These are phyloP conservation scores for Terana coerulea DNA, from an alignment of 768 basidiomycete genomes.

Conservation along the genomic window DNA sequence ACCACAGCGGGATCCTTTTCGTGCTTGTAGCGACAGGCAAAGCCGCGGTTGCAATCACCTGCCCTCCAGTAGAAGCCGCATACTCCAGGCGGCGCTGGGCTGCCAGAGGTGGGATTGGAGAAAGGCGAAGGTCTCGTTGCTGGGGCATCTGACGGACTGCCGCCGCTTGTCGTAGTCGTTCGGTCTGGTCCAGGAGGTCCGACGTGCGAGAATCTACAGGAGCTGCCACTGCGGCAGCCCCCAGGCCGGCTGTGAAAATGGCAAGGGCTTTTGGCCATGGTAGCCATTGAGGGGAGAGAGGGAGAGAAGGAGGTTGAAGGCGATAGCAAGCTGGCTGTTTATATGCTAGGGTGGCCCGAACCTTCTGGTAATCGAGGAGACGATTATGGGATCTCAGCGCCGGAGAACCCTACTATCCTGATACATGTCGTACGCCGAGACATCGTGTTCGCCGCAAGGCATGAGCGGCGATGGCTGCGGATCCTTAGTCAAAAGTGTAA, in stretches of 20 bases:
- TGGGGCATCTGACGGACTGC: background rate
- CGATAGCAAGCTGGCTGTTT: too few relatives aligned
- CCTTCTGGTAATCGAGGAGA: background rate
- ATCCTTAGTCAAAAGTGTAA: background rate
- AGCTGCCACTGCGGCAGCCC: conserved; percentile 43
- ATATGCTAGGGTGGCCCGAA: too few relatives aligned
- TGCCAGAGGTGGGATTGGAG: conserved; percentile 5
- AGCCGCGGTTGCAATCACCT: conserved; percentile 23
- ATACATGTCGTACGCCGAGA: background rate
- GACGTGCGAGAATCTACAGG: conserved; percentile 36
- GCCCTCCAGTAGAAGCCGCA: conserved; percentile 22
- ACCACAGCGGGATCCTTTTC: conserved; percentile 4
- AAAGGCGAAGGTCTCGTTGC: too few relatives aligned
- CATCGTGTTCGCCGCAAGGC: background rate
- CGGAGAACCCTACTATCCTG: conserved; percentile 1
- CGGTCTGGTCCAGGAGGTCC: background rate
- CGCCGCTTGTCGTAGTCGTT: background rate
- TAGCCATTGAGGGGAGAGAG: background rate
- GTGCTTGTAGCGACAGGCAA: conserved; percentile 27
- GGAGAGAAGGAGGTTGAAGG: background rate
- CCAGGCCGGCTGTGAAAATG: conserved; percentile 36
- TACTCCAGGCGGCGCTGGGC: background rate
- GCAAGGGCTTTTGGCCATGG: conserved; percentile 34
- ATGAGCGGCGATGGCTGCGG: background rate
- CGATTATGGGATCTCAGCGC: background rate